phyloP scores from a whole-genome alignment of 495 filamentous ascomycete genomes.

The Letharia columbiana region DNA sequence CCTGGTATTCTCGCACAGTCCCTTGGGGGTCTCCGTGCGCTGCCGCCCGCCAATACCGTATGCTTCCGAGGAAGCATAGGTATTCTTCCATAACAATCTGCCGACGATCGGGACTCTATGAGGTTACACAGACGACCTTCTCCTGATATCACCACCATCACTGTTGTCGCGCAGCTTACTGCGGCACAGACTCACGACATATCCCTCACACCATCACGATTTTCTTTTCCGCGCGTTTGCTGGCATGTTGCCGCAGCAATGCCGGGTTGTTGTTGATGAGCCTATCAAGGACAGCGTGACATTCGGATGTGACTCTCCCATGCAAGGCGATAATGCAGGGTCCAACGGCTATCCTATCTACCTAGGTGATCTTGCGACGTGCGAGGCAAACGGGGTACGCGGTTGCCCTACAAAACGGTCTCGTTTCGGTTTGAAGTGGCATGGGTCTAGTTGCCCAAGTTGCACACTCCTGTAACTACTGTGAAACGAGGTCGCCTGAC shows the following conservation, averaged over 20 bases:
- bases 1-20: too few relatives aligned
- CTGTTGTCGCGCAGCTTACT: background rate
- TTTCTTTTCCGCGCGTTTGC: background rate
- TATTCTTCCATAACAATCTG: too few relatives aligned
- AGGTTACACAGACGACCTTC: too few relatives aligned
- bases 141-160: background rate
- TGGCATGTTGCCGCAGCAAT: background rate
- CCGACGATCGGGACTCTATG: too few relatives aligned
- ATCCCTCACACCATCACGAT: background rate
- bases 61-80: too few relatives aligned
- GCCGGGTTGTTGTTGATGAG: background rate
- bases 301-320: background rate
- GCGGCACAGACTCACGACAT: background rate
- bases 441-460: background rate
- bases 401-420: background rate
- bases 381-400: background rate
- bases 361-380: background rate
- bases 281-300: background rate
- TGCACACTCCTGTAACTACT: background rate
- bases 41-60: too few relatives aligned
- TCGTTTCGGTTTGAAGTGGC: background rate
- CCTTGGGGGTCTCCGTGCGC: too few relatives aligned
- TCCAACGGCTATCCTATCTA: background rate
- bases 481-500: background rate
- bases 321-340: background rate